A percentile compares a stretch with the other conserved stretches of the same genome.
These are phyloP conservation scores for Claviceps humidiphila DNA, from an alignment of 2,329 filamentous ascomycete species.

Conservation along the genomic window DNA sequence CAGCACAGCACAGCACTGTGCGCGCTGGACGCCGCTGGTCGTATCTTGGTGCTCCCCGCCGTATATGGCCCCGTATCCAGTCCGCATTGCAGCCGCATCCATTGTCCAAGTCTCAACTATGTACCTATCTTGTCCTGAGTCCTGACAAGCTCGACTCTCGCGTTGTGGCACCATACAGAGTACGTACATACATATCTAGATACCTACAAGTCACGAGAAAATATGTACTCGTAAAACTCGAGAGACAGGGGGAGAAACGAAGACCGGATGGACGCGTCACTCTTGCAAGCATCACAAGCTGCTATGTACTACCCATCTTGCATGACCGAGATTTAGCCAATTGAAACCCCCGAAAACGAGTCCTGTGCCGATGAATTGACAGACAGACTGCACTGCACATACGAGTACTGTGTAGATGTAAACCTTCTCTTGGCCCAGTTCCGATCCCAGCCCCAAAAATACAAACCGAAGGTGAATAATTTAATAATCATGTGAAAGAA, in stretches of 20 bases:
- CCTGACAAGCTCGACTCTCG: not conserved
- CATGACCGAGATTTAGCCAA: not conserved
- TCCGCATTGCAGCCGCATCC: not conserved
- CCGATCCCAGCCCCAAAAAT: too few species aligned
- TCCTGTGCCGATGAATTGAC: too few species aligned
- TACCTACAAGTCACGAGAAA: not conserved
- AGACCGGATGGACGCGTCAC: not conserved
- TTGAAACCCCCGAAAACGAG: not conserved
- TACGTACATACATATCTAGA: not conserved
- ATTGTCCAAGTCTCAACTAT: not conserved
- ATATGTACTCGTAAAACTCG: too few species aligned
- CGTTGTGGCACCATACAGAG: slow-evolving; percentile 2
- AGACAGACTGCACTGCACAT: too few species aligned
- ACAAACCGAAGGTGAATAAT: too few species aligned
- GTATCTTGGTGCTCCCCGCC: not conserved
- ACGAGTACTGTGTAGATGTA: too few species aligned
- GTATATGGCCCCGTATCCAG: not conserved
- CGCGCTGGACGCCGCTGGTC: not conserved
- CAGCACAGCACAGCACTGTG: not conserved
- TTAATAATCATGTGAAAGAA: too few species aligned
- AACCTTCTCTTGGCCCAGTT: too few species aligned
- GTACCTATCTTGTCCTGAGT: not conserved
- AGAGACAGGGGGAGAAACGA: too few species aligned
- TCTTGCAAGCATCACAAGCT: not conserved
- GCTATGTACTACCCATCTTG: not conserved